phyloP scores from a whole-genome alignment of 305 asterid species.

The Rubia peregrina region DNA sequence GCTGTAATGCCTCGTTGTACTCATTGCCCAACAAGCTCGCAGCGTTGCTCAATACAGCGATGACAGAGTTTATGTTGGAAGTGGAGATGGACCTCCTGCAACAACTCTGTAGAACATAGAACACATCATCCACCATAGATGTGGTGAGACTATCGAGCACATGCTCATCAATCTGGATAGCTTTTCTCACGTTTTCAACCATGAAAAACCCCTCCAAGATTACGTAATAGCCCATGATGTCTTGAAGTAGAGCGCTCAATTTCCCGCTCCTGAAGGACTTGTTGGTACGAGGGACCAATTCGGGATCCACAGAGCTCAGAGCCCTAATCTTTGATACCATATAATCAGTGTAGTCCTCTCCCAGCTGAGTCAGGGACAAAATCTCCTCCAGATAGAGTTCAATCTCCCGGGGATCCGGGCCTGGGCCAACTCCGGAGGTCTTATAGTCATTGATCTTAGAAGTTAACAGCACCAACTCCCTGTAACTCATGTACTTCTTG shows the following conservation, averaged over 20 bases:
- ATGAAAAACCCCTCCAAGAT: constrained; percentile 86
- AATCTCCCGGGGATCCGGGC: constrained; percentile 86
- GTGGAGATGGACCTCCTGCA: constrained; percentile 87
- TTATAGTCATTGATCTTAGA: constrained; percentile 39
- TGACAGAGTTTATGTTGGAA: constrained; percentile 71
- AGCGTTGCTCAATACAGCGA: constrained; percentile 73
- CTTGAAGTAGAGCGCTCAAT: constrained; percentile 76
- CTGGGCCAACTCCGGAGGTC: constrained; percentile 56
- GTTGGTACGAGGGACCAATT: constrained; percentile 70
- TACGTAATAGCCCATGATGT: constrained; percentile 76
- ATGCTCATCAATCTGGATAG: constrained; percentile 77
- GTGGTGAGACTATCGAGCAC: constrained; percentile 85
- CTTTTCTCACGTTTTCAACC: constrained; percentile 97
- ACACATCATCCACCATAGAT: constrained; percentile 94
- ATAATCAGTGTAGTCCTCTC: constrained; percentile 85
- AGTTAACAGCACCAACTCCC: constrained; percentile 57
- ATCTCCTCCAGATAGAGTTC: constrained; percentile 89
- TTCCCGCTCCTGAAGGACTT: constrained; percentile 88
- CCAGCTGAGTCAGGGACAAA: constrained; percentile 66
- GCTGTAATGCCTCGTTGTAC: constrained; percentile 82
- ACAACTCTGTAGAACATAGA: constrained; percentile 91
- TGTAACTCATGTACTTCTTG: constrained; percentile 69
- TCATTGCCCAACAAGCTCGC: constrained; percentile 81
- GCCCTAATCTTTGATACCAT: constrained; percentile 77
- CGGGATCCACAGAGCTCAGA: constrained; percentile 75